Base-by-base conservation (phyloP, 805 yeast genomes). In the Metschnikowia baotianmanensis region DNA sequence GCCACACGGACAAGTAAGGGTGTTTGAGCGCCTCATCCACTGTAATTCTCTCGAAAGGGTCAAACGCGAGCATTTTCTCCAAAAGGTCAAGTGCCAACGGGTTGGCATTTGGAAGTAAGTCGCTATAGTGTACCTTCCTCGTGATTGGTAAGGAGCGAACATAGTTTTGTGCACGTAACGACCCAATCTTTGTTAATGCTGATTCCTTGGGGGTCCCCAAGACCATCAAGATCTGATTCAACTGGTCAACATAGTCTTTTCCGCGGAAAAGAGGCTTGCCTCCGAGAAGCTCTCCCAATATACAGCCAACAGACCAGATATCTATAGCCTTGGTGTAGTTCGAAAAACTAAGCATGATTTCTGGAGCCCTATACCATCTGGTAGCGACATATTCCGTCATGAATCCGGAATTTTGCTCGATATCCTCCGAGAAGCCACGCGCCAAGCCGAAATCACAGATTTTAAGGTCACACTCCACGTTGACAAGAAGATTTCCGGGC, bases 331-430 rank as follows among this genome's bases (percentile, higher is more conserved):
- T 90, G 5, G 98, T 86, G 63, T 91, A 91, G 44, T 90, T 87
- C 61, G 93, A 95, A 69, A 86, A 88, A 49, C 95, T 83, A 40
- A 93, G 72, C 89, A 93, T 91, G 63, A 93, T 89, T 59, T 93
- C 99, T 0, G 99, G 99, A 3, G 99, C 99, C 52, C 99, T 74
- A 64, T 93, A 93, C 99, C 99, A 93, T 61, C 99, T 76, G 1
- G 99, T 93, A 23, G 99, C 98, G 20, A 93, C 99, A 59, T 93
- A 93, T 62, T 91, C 98, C 1, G 99, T 93, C 72, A 91, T 69
- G 56, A 88, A 91, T n/a, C 96, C 97, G 23, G 86, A 85, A 53
- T 89, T 88, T 53, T 82, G 86, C 45, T 82, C 90, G 1, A 89
- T 86, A 55, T 82, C 83, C 45, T 80, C 80, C 8, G 88, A 80